Evolutionary conservation across 2,329 filamentous ascomycete genomes (phyloP).

Genomic region (Elsinoe fawcettii): DNA sequence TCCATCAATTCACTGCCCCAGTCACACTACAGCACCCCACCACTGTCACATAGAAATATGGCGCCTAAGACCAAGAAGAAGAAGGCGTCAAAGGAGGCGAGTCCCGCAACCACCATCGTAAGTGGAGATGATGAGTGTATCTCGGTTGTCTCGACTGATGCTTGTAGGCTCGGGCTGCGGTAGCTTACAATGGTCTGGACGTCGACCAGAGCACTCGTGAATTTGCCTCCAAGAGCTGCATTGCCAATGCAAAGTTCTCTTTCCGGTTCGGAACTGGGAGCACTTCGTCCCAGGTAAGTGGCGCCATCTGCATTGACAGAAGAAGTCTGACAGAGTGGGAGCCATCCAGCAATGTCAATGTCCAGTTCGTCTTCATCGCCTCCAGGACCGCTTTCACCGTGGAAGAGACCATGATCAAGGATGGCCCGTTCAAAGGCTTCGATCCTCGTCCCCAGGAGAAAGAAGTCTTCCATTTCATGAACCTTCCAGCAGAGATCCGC

Average conservation of each 20-base stretch:
- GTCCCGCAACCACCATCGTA: not conserved
- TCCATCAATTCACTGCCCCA: too few relatives aligned
- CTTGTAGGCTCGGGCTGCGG: not conserved
- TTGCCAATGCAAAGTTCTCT: not conserved
- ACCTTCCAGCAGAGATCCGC: slow-evolving; percentile 21
- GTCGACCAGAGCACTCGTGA: not conserved
- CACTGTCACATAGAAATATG: too few relatives aligned
- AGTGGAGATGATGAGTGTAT: not conserved
- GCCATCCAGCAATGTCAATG: not conserved
- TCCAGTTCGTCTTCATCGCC: not conserved
- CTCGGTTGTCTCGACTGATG: not conserved
- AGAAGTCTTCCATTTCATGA: slow-evolving; percentile 16
- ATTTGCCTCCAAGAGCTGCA: not conserved
- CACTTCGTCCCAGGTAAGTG: not conserved
- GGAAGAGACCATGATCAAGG: slow-evolving; percentile 16
- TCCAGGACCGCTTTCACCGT: not conserved
- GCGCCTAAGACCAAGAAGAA: not conserved
- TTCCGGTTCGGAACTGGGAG: not conserved
- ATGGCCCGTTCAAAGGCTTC: slow-evolving; percentile 18
- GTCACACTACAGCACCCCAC: too few relatives aligned
- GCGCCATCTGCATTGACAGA: too few relatives aligned
- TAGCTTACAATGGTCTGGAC: not conserved
- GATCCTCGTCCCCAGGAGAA: slow-evolving; percentile 17
- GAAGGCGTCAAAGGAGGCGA: too few relatives aligned
- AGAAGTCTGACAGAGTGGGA: not conserved